phyloP scores from a whole-genome alignment of 106 monocot genomes.

The Allium fistulosum region DNA sequence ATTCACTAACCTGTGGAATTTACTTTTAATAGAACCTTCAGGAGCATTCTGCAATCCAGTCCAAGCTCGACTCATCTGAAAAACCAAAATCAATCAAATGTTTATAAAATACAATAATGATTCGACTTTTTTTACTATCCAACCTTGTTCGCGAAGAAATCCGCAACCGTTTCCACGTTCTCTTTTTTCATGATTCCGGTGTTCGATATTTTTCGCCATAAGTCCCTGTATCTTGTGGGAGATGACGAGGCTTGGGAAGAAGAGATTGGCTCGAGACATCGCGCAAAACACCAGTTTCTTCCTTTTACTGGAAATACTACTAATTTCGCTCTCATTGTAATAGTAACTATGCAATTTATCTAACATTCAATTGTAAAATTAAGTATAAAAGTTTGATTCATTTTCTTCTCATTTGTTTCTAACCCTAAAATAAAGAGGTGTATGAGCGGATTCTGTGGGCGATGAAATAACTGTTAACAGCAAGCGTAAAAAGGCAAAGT shows the following conservation, averaged over 20 bases:
- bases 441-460: no score
- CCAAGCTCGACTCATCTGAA: conserved; percentile 87
- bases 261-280: conserved; percentile 27
- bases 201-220: conserved; percentile 44
- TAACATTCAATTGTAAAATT: no score
- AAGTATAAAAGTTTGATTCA: no score
- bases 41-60: conserved; percentile 65
- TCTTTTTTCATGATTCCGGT: conserved; percentile 17
- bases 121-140: background rate
- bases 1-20: conserved; percentile 49
- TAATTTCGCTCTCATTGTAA: conserved; percentile 54
- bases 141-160: conserved; percentile 79
- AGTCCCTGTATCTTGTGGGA: conserved; percentile 35
- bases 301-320: conserved; percentile 91
- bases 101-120: background rate
- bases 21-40: conserved; percentile 59
- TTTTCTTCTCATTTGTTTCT: no score
- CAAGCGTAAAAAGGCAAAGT: no score
- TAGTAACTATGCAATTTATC: no score
- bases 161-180: conserved; percentile 55
- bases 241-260: conserved; percentile 14
- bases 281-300: conserved; percentile 71
- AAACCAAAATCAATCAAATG: conserved; percentile 6
- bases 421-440: no score
- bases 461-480: no score